These are phyloP conservation scores for Macrophomina pseudophaseolina DNA, from an alignment of 2,329 filamentous ascomycete species.

Conservation along the genomic window DNA sequence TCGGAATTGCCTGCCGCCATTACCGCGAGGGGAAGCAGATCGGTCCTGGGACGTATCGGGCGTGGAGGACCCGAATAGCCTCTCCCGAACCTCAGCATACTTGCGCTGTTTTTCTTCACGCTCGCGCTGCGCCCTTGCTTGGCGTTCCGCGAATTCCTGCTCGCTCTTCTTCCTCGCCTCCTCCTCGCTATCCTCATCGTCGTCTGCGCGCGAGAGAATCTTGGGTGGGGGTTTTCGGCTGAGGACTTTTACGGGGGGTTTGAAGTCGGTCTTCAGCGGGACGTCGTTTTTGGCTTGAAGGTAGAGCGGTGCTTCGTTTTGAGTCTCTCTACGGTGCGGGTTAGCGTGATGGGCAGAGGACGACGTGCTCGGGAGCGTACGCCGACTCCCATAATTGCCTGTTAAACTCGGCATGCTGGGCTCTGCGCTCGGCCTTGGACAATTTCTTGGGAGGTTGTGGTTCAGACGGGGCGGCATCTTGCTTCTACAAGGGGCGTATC, in stretches of 20 bases:
- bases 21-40: conserved; percentile 33
- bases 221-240: conserved; percentile 76
- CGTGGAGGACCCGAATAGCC: conserved; percentile 73
- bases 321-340: conserved; percentile 61
- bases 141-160: conserved; percentile 75
- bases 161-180: conserved; percentile 64
- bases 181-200: conserved; percentile 68
- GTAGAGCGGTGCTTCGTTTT: conserved; percentile 75
- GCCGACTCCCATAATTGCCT: conserved; percentile 88
- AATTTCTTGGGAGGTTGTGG: conserved; percentile 55
- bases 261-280: conserved; percentile 74
- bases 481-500: conserved; percentile 35
- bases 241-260: conserved; percentile 81
- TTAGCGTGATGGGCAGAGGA: conserved; percentile 30
- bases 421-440: conserved; percentile 76
- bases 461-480: conserved; percentile 44
- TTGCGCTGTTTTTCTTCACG: conserved; percentile 87
- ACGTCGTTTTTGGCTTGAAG: conserved; percentile 68
- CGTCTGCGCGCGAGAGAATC: conserved; percentile 62
- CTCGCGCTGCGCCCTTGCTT: conserved; percentile 76
- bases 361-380: conserved; percentile 55
- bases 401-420: conserved; percentile 82
- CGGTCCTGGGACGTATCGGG: conserved; percentile 42
- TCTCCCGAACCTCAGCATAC: conserved; percentile 86
- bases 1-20: conserved; percentile 35